Evolutionary conservation across 2,329 filamentous ascomycete species (phyloP).

Genomic region (Madurella mycetomatis): DNA sequence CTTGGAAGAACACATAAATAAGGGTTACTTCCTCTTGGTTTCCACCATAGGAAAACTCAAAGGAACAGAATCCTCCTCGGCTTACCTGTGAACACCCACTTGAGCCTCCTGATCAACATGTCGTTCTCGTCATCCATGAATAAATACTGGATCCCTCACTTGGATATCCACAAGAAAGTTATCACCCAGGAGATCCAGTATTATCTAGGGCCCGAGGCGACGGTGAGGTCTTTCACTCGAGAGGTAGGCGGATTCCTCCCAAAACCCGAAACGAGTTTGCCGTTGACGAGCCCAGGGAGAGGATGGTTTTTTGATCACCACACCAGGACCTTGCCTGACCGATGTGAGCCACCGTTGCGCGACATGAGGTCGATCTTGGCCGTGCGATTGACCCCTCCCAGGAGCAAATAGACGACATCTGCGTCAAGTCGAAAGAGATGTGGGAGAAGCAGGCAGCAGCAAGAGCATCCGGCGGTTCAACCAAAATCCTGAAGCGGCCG

Average conservation of each 20-base stretch:
- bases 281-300: slow-evolving; percentile 43
- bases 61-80: not conserved
- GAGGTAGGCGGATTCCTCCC: slow-evolving; percentile 42
- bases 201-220: slow-evolving; percentile 55
- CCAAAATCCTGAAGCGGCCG: slow-evolving; percentile 51
- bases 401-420: slow-evolving; percentile 62
- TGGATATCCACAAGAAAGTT: slow-evolving; percentile 57
- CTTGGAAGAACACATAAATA: slow-evolving; percentile 17
- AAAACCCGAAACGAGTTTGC: slow-evolving; percentile 20
- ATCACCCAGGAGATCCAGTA: slow-evolving; percentile 56
- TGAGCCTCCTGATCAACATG: slow-evolving; percentile 26
- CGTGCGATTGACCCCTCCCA: slow-evolving; percentile 30
- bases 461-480: slow-evolving; percentile 40
- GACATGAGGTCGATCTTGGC: slow-evolving; percentile 6
- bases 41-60: not conserved
- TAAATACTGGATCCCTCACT: slow-evolving; percentile 57
- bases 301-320: slow-evolving; percentile 57
- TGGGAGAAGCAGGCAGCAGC: slow-evolving; percentile 55
- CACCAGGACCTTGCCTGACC: slow-evolving; percentile 53
- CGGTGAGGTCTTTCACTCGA: slow-evolving; percentile 52
- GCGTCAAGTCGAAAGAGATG: slow-evolving; percentile 53
- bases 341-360: slow-evolving; percentile 45
- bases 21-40: not conserved
- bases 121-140: slow-evolving; percentile 43
- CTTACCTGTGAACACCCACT: not conserved